phyloP scores from a whole-genome alignment of 495 filamentous ascomycete species.

The Tuber aestivum region DNA sequence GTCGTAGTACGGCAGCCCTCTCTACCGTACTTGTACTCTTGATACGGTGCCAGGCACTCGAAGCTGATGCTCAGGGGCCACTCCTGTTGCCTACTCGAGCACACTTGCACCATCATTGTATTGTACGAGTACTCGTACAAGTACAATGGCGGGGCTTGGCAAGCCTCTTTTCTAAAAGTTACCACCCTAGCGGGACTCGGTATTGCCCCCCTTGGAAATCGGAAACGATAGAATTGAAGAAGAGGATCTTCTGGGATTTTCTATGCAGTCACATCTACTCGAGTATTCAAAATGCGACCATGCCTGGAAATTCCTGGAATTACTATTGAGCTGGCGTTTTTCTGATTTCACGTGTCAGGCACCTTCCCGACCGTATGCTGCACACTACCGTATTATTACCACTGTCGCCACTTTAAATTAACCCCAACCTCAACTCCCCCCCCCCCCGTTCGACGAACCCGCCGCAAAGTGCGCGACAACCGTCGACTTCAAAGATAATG shows the following conservation, averaged over 20 bases:
- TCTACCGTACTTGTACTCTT: too few relatives aligned
- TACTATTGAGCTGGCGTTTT: background rate
- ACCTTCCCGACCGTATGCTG: background rate
- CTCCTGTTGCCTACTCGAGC: too few relatives aligned
- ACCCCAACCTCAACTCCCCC: background rate
- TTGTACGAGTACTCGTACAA: too few relatives aligned
- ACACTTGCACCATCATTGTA: too few relatives aligned
- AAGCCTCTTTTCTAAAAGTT: background rate
- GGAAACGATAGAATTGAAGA: background rate
- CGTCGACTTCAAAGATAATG: background rate
- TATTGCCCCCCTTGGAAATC: background rate
- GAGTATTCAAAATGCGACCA: background rate
- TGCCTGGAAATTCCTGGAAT: background rate
- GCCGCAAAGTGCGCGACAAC: background rate
- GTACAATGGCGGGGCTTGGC: too few relatives aligned
- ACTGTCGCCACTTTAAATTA: background rate
- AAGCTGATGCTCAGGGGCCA: too few relatives aligned
- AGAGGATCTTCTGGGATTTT: background rate
- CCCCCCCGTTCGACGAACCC: background rate
- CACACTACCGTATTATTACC: too few relatives aligned
- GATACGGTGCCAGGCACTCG: too few relatives aligned
- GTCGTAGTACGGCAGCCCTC: too few relatives aligned
- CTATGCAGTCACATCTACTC: background rate
- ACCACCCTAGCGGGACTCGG: background rate
- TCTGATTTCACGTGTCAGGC: background rate